Percentiles rank a stretch among this genome's conserved stretches.
phyloP scores from a whole-genome alignment of 495 filamentous ascomycete genomes.

The Antarctomyces pellizariae region DNA sequence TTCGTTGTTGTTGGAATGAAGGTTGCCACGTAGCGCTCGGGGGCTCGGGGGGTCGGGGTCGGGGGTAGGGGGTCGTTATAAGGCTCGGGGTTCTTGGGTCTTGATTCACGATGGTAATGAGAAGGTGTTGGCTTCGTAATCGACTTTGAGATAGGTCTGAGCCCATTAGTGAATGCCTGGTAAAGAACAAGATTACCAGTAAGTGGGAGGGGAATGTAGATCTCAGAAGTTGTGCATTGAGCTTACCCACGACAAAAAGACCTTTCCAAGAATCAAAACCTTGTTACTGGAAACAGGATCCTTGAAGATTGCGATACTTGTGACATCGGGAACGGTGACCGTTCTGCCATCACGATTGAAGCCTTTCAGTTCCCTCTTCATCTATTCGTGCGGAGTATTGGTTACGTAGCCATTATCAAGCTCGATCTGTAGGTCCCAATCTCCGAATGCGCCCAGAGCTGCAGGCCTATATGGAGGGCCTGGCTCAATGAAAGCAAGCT shows the following conservation, averaged over 20 bases:
- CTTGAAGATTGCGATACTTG: constrained; percentile 4
- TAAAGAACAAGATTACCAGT: too few species aligned
- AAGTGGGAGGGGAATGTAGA: neutral
- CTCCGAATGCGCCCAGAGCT: neutral
- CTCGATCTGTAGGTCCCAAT: constrained; percentile 3
- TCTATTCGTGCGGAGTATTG: constrained; percentile 2
- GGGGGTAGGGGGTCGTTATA: neutral
- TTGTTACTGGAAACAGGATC: constrained; percentile 2
- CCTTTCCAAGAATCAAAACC: constrained; percentile 5
- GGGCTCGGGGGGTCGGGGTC: neutral
- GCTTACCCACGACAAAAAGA: constrained; percentile 6
- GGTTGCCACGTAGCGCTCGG: too few species aligned
- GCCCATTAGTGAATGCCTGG: too few species aligned
- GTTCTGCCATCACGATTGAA: constrained; percentile 3
- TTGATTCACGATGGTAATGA: too few species aligned
- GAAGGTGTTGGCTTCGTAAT: too few species aligned
- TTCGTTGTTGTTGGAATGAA: too few species aligned
- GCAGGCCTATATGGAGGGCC: constrained; percentile 5
- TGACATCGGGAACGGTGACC: constrained; percentile 1
- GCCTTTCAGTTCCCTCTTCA: constrained; percentile 3
- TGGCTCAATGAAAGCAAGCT: constrained; percentile 4
- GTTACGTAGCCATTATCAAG: constrained; percentile 5
- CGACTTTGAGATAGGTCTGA: too few species aligned
- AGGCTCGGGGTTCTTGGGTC: neutral
- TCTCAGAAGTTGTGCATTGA: neutral